Evolutionary conservation across 208 protist species (phyloP).

Genomic region (Borovskyia barvae): DNA sequence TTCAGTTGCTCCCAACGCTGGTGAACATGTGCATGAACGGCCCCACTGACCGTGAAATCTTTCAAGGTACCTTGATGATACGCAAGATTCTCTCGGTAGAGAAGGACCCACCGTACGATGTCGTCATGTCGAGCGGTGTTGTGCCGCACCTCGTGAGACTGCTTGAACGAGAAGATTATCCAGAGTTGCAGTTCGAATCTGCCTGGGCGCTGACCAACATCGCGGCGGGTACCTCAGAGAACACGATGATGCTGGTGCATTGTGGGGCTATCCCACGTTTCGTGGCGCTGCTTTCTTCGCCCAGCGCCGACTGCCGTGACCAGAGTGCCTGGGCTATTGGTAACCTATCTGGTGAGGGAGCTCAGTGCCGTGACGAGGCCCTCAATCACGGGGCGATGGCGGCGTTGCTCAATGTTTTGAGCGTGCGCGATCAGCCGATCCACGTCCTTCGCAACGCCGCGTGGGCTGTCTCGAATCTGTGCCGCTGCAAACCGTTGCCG

Average conservation of each 20-base stretch:
- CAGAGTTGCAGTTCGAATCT: conserved; percentile 97
- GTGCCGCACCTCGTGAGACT: conserved; percentile 95
- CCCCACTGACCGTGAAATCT: conserved; percentile 46
- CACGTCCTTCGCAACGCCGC: conserved; percentile 92
- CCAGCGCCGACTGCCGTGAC: conserved; percentile 94
- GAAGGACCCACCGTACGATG: conserved; percentile 94
- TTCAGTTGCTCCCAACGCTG: conserved; percentile 61
- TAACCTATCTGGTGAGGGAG: conserved; percentile 98
- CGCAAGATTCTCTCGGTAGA: conserved; percentile 93
- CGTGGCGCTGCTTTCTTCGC: conserved; percentile 91
- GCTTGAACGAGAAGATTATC: conserved; percentile 71
- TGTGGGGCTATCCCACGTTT: conserved; percentile 95
- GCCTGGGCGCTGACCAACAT: conserved; percentile 99
- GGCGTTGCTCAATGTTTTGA: conserved; percentile 76
- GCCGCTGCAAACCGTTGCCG: conserved; percentile 95
- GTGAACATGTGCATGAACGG: conserved; percentile 59
- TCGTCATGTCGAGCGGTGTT: conserved; percentile 92
- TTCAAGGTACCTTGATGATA: conserved; percentile 77
- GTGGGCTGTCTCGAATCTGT: conserved; percentile 98
- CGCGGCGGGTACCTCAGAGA: conserved; percentile 95
- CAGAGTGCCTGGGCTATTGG: conserved; percentile 99
- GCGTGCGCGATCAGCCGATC: conserved; percentile 49
- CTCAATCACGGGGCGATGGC: conserved; percentile 77
- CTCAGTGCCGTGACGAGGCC: conserved; percentile 91
- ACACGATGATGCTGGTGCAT: conserved; percentile 92